Base-by-base conservation (phyloP, 2,329 filamentous ascomycete genomes). In the Orbilia blumenaviensis region DNA sequence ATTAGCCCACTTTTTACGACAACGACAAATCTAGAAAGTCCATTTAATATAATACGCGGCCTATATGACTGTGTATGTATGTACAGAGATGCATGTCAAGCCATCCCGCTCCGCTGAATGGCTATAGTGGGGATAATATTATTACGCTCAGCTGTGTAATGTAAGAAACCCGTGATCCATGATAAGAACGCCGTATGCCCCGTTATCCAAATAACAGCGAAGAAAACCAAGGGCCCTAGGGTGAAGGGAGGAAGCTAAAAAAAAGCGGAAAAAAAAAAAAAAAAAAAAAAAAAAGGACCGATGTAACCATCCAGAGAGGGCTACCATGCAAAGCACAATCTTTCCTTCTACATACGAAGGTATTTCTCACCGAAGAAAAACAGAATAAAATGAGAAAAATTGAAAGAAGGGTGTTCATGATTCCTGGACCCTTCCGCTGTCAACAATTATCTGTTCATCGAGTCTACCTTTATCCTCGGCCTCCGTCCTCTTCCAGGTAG, bases 401-500 rank as follows among this genome's bases (percentile, higher is more conserved):
- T 10, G 12, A 46, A 62, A 16, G 4, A 52, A 3, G 25, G 6
- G 36, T 44, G n/a, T n/a, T 56, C 41, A 75, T 8, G 54, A 63
- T 68, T 68, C 63, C 16, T 58, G 56, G 27, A 75, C 71, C n/a
- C 36, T 68, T 1, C 89, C 90, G 0, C 85, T 87, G 52, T 91
- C 88, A 46, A 91, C 89, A 66, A 91, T 87, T 56, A 90, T 87
- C 81, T 90, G 88, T 80, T 89, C 85, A 79, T 91, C 89, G 56
- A 91, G 83, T 36, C 85, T 86, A 72, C 82, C 83, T 44, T 85
- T 83, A 16, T 82, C 82, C 10, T 83, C 84, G 41, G 89, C 85
- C 81, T 98, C 94, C 14, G 96, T 85, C 58, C 95, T 88, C 84
- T 97, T 98, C 88, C 94, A 99, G 0, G 94, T 99, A 56, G 88